These are phyloP conservation scores for Zygosaccharomyces sapae DNA, from an alignment of 1,139 yeast species.

Conservation along the genomic window DNA sequence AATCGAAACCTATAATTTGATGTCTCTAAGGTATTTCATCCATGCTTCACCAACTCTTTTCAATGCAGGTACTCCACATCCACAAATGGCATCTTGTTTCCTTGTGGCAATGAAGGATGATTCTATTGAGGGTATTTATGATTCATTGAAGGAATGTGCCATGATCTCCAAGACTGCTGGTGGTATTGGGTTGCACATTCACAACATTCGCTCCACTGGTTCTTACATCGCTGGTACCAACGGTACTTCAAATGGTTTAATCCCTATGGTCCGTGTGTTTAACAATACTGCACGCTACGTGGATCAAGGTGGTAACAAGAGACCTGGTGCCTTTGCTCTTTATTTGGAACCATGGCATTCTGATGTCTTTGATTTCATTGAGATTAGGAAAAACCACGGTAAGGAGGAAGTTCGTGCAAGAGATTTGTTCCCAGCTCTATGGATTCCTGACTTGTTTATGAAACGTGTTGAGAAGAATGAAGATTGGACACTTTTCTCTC, in stretches of 20 bases:
- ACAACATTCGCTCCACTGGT: constrained; percentile 80
- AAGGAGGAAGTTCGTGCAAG: constrained; percentile 88
- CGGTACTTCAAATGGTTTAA: constrained; percentile 83
- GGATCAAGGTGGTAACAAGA: constrained; percentile 91
- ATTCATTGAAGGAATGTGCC: constrained; percentile 81
- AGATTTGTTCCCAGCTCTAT: constrained; percentile 84
- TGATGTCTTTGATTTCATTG: constrained; percentile 77
- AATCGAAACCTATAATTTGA: constrained; percentile 74
- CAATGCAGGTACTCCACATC: constrained; percentile 85
- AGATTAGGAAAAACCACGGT: constrained; percentile 84
- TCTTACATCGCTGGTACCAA: constrained; percentile 85
- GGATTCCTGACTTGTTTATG: constrained; percentile 91
- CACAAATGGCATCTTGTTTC: constrained; percentile 88
- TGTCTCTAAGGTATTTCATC: constrained; percentile 80
- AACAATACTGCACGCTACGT: constrained; percentile 91
- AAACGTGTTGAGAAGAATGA: constrained; percentile 74
- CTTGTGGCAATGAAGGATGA: constrained; percentile 85
- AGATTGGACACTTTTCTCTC: constrained; percentile 84
- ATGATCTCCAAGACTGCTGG: constrained; percentile 87
- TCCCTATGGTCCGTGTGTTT: constrained; percentile 86
- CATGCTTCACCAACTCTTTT: constrained; percentile 89
- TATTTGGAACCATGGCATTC: constrained; percentile 92
- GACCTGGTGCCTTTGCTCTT: constrained; percentile 90
- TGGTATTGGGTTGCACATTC: constrained; percentile 82
- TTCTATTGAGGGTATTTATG: constrained; percentile 86